A percentile compares a stretch with the other conserved stretches of the same genome.
phyloP scores from a whole-genome alignment of 768 basidiomycete species.

The Amanita jacksonii region DNA sequence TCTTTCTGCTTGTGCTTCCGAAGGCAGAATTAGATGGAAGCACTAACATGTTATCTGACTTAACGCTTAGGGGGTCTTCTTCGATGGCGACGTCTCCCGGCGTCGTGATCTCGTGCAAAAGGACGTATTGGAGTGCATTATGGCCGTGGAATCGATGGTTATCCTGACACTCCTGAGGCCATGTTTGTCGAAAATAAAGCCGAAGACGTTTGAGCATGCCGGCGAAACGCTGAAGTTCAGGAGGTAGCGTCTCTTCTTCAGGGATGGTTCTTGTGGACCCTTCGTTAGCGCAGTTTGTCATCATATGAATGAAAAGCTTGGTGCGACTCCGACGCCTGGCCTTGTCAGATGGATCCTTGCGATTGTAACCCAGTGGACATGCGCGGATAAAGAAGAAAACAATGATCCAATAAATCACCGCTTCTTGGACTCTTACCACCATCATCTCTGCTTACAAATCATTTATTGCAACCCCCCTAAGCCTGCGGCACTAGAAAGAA shows the following conservation, averaged over 20 bases:
- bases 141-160: neutral
- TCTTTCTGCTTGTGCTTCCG: no score
- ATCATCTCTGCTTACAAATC: no score
- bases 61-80: no score
- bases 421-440: no score
- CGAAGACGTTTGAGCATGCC: neutral
- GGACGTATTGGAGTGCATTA: neutral
- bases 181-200: neutral
- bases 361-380: neutral
- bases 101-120: neutral
- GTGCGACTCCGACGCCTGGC: neutral
- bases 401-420: constrained; percentile 1
- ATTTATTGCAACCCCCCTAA: no score
- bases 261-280: neutral
- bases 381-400: neutral
- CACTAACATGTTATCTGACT: no score
- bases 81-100: no score
- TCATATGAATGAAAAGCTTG: neutral
- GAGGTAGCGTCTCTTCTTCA: neutral
- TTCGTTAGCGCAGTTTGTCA: neutral
- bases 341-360: neutral
- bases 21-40: no score
- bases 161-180: neutral
- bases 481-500: no score
- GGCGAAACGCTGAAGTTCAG: neutral